phyloP scores from a whole-genome alignment of 495 filamentous ascomycete species.

The Parmelia sp. region DNA sequence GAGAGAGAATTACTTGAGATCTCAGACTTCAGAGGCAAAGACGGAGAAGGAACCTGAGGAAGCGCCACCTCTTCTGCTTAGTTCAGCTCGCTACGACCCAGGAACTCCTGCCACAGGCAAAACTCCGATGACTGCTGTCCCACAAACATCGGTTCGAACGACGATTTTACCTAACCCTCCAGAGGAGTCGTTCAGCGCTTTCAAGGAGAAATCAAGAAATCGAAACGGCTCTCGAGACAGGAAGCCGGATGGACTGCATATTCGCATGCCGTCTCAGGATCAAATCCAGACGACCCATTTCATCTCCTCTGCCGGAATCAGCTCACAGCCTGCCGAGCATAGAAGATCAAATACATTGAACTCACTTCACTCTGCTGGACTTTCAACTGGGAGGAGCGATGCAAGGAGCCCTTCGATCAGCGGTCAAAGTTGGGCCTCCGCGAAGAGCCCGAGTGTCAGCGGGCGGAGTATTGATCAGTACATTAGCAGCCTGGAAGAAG shows the following conservation, averaged over 20 bases:
- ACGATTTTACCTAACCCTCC: slow-evolving; percentile 57
- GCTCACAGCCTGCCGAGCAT: slow-evolving; percentile 19
- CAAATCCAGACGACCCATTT: slow-evolving; percentile 22
- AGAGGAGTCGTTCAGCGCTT: slow-evolving; percentile 45
- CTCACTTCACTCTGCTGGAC: slow-evolving; percentile 22
- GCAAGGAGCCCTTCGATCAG: slow-evolving; percentile 36
- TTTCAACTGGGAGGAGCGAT: slow-evolving; percentile 21
- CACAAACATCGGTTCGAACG: slow-evolving; percentile 37
- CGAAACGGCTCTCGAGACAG: slow-evolving; percentile 71
- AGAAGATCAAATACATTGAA: slow-evolving; percentile 21
- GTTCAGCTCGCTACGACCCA: slow-evolving; percentile 48
- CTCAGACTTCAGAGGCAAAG: slow-evolving; percentile 32
- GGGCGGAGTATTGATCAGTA: slow-evolving; percentile 74
- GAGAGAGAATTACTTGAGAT: slow-evolving; percentile 25
- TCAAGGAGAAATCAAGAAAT: slow-evolving; percentile 52
- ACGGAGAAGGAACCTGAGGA: slow-evolving; percentile 24
- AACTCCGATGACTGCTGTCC: slow-evolving; percentile 50
- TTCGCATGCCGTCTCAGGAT: slow-evolving; percentile 59
- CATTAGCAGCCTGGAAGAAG: slow-evolving; percentile 77
- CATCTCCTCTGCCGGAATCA: slow-evolving; percentile 16
- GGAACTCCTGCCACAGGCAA: slow-evolving; percentile 33
- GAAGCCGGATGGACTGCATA: slow-evolving; percentile 75
- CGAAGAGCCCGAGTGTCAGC: slow-evolving; percentile 49
- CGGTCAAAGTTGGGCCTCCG: slow-evolving; percentile 42
- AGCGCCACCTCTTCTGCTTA: slow-evolving; percentile 37